Evolutionary conservation across 345 rosid genomes (phyloP).

Genomic region (Punica granatum): DNA sequence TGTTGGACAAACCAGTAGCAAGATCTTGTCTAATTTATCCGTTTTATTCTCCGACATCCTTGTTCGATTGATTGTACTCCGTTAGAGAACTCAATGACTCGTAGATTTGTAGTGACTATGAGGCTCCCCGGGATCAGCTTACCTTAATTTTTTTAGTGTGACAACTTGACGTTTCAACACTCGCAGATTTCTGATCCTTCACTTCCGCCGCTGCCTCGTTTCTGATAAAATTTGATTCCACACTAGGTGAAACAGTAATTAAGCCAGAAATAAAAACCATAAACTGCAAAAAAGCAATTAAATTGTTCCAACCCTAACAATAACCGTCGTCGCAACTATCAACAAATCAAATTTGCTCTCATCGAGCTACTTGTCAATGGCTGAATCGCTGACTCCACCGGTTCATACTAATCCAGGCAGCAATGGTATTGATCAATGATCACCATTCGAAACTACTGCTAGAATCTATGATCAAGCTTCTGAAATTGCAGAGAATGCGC

Average conservation of each 20-base stretch:
- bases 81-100: no score
- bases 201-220: background rate
- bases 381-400: no score
- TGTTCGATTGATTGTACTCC: no score
- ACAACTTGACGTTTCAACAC: background rate
- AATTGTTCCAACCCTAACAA: background rate
- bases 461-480: background rate
- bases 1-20: no score
- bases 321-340: no score
- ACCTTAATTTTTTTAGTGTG: background rate
- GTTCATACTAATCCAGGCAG: no score
- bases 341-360: no score
- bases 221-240: background rate
- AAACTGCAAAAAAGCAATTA: background rate
- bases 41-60: no score
- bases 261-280: background rate
- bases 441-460: background rate
- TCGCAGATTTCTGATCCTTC: background rate
- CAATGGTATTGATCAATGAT: no score
- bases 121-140: background rate
- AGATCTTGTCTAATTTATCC: no score
- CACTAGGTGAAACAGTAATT: background rate
- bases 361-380: no score
- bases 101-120: no score
- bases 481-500: background rate